A percentile compares a stretch with the other conserved stretches of the same genome.
Evolutionary conservation across 768 basidiomycete genomes (phyloP).

Genomic region (Macrolepiota fuliginosa): DNA sequence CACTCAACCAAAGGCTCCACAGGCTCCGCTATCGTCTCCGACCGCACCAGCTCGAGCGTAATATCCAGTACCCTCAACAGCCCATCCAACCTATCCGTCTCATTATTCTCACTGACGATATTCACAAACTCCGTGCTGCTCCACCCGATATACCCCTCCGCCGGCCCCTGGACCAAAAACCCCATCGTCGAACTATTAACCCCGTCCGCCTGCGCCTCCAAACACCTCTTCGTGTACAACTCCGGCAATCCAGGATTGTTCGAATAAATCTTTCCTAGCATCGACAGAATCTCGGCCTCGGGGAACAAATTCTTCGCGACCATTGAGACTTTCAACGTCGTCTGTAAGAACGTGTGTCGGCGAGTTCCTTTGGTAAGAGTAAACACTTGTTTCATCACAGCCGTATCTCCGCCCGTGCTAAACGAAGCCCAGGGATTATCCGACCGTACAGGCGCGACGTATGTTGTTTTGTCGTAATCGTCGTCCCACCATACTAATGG

Average conservation of each 20-base stretch:
- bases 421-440: constrained; percentile 19
- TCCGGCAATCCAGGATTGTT: background rate
- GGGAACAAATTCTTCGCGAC: background rate
- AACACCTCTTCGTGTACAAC: constrained; percentile 6
- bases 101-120: background rate
- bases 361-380: constrained; percentile 17
- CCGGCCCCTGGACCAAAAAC: constrained; percentile 9
- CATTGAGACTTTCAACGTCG: constrained; percentile 17
- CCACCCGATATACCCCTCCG: background rate
- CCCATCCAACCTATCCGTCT: background rate
- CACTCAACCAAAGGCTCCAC: constrained; percentile 14
- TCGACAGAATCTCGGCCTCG: constrained; percentile 12
- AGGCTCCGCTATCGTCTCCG: constrained; percentile 11
- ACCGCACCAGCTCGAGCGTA: constrained; percentile 15
- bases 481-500: constrained; percentile 19
- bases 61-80: constrained; percentile 4
- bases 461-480: constrained; percentile 4
- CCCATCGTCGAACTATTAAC: constrained; percentile 12
- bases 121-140: constrained; percentile 15
- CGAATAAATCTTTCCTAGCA: constrained; percentile 15
- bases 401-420: constrained; percentile 15
- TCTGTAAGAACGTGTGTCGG: constrained; percentile 21
- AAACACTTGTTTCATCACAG: constrained; percentile 22
- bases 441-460: constrained; percentile 10
- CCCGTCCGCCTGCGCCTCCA: constrained; percentile 11